phyloP scores from a whole-genome alignment of 371 early-diverging fungal species.

The Apophysomyces sp. region DNA sequence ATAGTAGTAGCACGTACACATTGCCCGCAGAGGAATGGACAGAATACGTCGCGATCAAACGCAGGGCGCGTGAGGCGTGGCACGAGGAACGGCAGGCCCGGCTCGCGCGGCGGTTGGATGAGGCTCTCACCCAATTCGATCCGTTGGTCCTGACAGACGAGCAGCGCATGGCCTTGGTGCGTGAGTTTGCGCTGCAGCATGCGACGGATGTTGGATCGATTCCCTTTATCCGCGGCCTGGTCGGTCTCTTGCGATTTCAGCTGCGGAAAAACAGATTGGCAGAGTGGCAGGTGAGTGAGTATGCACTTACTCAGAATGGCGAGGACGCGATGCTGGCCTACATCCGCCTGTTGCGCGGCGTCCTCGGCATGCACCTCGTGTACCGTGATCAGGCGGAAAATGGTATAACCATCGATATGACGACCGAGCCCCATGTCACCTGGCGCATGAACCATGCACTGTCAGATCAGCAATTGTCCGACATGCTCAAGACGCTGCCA shows the following conservation, averaged over 20 bases:
- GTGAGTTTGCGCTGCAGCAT: slow-evolving; percentile 13
- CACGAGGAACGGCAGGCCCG: slow-evolving; percentile 20
- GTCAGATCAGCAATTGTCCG: slow-evolving; percentile 7
- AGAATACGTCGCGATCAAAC: slow-evolving; percentile 6
- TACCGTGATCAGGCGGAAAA: slow-evolving; percentile 6
- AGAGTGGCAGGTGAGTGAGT: slow-evolving; percentile 27
- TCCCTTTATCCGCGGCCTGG: slow-evolving; percentile 22
- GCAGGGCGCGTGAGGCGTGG: slow-evolving; percentile 21
- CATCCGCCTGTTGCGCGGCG: slow-evolving; percentile 15
- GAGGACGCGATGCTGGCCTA: slow-evolving; percentile 24
- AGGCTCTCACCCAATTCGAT: slow-evolving; percentile 4
- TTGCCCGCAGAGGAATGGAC: slow-evolving; percentile 4
- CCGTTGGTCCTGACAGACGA: background rate
- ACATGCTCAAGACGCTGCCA: slow-evolving; percentile 5
- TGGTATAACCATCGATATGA: slow-evolving; percentile 7
- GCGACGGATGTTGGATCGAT: slow-evolving; percentile 17
- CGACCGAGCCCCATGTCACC: background rate
- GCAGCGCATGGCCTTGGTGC: slow-evolving; percentile 13
- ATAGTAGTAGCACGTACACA: too few species aligned
- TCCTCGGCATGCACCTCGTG: slow-evolving; percentile 21
- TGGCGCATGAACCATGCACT: slow-evolving; percentile 26
- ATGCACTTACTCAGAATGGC: slow-evolving; percentile 26
- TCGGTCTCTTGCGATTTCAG: slow-evolving; percentile 23
- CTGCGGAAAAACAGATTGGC: slow-evolving; percentile 12
- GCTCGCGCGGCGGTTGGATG: slow-evolving; percentile 9